Base-by-base conservation (phyloP, 345 rosid species). In the Syzygium aromaticum region DNA sequence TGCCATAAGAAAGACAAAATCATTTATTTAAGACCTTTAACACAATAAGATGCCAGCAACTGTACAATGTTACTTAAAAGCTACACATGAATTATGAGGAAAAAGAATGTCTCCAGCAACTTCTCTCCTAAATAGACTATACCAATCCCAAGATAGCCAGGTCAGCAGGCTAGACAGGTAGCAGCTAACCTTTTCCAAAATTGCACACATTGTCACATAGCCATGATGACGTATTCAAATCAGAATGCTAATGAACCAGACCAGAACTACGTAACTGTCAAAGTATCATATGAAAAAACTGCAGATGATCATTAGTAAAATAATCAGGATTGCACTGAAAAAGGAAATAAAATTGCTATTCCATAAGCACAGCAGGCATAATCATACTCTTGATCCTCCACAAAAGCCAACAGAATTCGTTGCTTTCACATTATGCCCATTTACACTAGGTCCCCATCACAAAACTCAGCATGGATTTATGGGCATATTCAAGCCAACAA, bases 1-100 rank as follows among this genome's bases (percentile, higher is more conserved):
- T 98, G 98, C 92, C 86, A 89, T 84, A 51, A 88, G 82, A 84
- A 73, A 33, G 80, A 73, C 5, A 13, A 14, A 33, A 73, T 73
- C 49, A 38, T 73, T 73, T 38, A 38, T 38, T 73, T 40, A 73
- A 33, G 49, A 73, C 25, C 38, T 73, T 38, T 8, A 73, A 19
- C 80, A 19, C 49, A 38, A 38, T 73, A 73, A 73, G 80, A 73
- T 73, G 80, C 80, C 80, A 73, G 80, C 49, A 73, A 73, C 80
- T 33, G 80, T 73, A 8, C 49, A 73, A 73, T 73, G 77, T 64
- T 38, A 73, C 25, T 33, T 73, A 73, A 33, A 49, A 73, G 3
- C 49, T 33, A 73, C 80, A 61, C 17, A 6, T 61, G 19, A 61
- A 61, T 61, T 61, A 61, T 61, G 19, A 61, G n/a, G 19, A 61